A percentile compares a stretch with the other conserved stretches of the same genome.
Evolutionary conservation across 129 eudicot species (phyloP).

Genomic region (Artemisia argyi): DNA sequence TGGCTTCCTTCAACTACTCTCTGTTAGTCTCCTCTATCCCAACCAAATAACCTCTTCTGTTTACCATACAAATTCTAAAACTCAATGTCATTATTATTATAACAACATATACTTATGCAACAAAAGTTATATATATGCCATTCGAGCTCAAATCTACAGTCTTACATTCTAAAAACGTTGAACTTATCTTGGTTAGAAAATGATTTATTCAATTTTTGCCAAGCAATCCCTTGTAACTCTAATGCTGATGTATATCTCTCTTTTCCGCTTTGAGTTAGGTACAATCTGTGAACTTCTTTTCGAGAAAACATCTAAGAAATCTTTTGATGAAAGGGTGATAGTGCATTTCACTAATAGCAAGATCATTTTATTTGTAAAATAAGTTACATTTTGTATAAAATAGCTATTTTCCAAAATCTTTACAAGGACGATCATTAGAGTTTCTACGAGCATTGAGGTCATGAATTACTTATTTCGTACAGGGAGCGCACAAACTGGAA

Average conservation of each 20-base stretch:
- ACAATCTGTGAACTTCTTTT: neutral
- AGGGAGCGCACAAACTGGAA: conserved; percentile 47
- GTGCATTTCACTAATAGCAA: no score
- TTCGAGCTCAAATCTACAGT: neutral
- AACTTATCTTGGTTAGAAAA: neutral
- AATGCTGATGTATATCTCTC: neutral
- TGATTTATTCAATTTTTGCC: neutral
- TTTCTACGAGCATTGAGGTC: neutral
- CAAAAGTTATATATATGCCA: neutral
- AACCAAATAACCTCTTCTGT: neutral
- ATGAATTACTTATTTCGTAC: neutral
- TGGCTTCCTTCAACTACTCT: neutral
- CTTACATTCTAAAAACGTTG: neutral
- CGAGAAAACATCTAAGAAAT: neutral
- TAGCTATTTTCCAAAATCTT: no score
- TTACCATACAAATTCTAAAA: neutral
- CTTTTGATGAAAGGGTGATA: no score
- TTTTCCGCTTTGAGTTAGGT: neutral
- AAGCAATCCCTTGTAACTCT: neutral
- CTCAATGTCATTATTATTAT: neutral
- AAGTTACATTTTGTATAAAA: no score
- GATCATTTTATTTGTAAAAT: no score
- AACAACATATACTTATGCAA: neutral
- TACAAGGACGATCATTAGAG: neutral
- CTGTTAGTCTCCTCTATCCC: neutral